phyloP scores from a whole-genome alignment of 306 rosid genomes.

The Bauhinia variegata region DNA sequence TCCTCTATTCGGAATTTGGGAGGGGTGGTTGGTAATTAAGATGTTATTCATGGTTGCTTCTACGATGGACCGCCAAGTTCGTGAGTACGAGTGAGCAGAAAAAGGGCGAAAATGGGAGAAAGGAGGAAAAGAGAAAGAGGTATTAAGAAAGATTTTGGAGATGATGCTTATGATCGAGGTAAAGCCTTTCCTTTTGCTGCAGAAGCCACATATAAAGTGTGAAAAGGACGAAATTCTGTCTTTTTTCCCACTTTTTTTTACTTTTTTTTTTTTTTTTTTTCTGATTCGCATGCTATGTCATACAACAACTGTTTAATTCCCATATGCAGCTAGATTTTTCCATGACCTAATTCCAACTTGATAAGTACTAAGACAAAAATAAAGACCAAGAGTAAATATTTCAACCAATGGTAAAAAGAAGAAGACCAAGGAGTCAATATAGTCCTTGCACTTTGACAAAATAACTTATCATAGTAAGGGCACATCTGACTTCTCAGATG shows the following conservation, averaged over 20 bases:
- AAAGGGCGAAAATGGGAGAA: conserved; percentile 8
- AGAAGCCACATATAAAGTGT: conserved; percentile 14
- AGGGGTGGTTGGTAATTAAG: not conserved
- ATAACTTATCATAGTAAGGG: not conserved
- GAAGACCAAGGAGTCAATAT: not conserved
- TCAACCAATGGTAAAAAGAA: too few species aligned
- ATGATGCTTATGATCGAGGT: conserved; percentile 25
- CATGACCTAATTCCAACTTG: too few species aligned
- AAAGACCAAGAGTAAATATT: too few species aligned
- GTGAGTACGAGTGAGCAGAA: not conserved
- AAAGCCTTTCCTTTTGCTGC: conserved; percentile 22
- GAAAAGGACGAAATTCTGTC: conserved; percentile 35
- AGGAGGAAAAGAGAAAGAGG: not conserved
- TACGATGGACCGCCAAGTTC: not conserved
- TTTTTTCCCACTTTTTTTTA: conserved; percentile 8
- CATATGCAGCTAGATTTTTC: not conserved
- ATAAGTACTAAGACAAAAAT: too few species aligned
- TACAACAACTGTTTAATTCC: not conserved
- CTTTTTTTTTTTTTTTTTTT: not conserved
- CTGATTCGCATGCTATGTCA: too few species aligned
- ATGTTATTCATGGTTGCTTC: conserved; percentile 16
- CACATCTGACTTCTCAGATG: not conserved
- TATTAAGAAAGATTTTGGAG: conserved; percentile 4
- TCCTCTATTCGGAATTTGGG: too few species aligned
- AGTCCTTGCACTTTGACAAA: conserved; percentile 2